Percentiles rank a stretch among this genome's conserved stretches.
Evolutionary conservation across 2,329 filamentous ascomycete species (phyloP).

Genomic region (Colletotrichum liriopes): DNA sequence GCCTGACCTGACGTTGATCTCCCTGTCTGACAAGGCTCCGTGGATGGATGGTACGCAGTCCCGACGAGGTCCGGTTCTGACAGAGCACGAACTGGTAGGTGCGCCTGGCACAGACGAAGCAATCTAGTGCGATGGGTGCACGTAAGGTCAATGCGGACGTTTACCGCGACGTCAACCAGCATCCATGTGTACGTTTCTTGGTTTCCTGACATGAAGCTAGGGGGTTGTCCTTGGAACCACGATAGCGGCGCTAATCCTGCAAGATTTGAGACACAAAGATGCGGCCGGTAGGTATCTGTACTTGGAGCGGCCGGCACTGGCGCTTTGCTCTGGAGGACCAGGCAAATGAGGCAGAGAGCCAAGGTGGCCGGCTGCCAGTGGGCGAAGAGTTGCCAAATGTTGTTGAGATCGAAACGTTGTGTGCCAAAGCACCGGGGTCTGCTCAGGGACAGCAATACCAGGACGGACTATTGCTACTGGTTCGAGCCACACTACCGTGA

Average conservation of each 20-base stretch:
- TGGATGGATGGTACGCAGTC: not conserved
- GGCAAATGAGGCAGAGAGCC: constrained; percentile 3
- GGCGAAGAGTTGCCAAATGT: not conserved
- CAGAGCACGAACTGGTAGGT: constrained; percentile 14
- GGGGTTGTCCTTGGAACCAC: not conserved
- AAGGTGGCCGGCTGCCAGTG: not conserved
- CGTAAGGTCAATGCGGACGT: not conserved
- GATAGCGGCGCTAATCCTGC: constrained; percentile 5
- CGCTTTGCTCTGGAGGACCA: constrained; percentile 8
- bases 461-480: constrained; percentile 30
- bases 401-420: constrained; percentile 23
- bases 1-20: not conserved
- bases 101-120: constrained; percentile 23
- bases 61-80: constrained; percentile 30
- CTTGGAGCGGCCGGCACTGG: constrained; percentile 4
- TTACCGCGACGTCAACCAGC: constrained; percentile 30
- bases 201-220: constrained; percentile 4
- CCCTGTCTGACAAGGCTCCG: constrained; percentile 22
- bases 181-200: constrained; percentile 12
- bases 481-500: constrained; percentile 33
- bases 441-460: constrained; percentile 22
- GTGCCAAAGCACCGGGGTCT: constrained; percentile 17
- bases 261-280: constrained; percentile 6
- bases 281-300: constrained; percentile 3
- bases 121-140: constrained; percentile 21